These are phyloP conservation scores for Acephala macrosclerotiorum DNA, from an alignment of 2,329 filamentous ascomycete genomes.

Conservation along the genomic window DNA sequence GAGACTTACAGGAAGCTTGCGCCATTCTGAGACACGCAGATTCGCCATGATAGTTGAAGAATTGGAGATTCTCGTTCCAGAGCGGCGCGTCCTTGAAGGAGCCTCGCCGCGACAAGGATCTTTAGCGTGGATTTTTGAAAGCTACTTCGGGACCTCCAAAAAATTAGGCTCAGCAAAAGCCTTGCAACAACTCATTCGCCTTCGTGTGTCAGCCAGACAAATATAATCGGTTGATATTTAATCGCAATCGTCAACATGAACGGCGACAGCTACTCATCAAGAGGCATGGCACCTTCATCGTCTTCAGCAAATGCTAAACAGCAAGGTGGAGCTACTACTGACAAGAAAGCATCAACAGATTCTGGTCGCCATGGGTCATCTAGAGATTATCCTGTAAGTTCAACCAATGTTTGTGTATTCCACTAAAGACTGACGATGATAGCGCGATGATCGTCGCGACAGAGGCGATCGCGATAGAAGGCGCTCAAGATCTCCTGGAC, in stretches of 20 bases:
- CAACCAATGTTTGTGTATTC: background rate
- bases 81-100: slow-evolving; percentile 3
- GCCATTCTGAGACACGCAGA: slow-evolving; percentile 76
- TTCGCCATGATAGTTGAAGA: slow-evolving; percentile 35
- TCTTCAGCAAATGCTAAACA: slow-evolving; percentile 39
- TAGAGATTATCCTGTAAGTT: slow-evolving; percentile 60
- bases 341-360: slow-evolving; percentile 50
- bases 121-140: background rate
- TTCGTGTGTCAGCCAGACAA: background rate
- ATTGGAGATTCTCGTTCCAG: background rate
- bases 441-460: slow-evolving; percentile 52
- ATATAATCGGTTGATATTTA: slow-evolving; percentile 12
- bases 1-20: slow-evolving; percentile 81
- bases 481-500: slow-evolving; percentile 87
- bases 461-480: slow-evolving; percentile 65
- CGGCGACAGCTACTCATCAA: slow-evolving; percentile 82
- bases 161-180: slow-evolving; percentile 16
- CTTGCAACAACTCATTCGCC: slow-evolving; percentile 21
- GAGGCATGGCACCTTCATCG: slow-evolving; percentile 61
- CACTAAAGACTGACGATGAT: slow-evolving; percentile 36
- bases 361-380: slow-evolving; percentile 54
- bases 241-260: slow-evolving; percentile 67
- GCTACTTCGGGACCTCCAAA: background rate
- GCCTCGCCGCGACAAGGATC: slow-evolving; percentile 5
- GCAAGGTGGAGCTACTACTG: slow-evolving; percentile 43